A percentile compares a stretch with the other conserved stretches of the same genome.
phyloP scores from a whole-genome alignment of 2,329 filamentous ascomycete genomes.

The Botrytis galanthina region DNA sequence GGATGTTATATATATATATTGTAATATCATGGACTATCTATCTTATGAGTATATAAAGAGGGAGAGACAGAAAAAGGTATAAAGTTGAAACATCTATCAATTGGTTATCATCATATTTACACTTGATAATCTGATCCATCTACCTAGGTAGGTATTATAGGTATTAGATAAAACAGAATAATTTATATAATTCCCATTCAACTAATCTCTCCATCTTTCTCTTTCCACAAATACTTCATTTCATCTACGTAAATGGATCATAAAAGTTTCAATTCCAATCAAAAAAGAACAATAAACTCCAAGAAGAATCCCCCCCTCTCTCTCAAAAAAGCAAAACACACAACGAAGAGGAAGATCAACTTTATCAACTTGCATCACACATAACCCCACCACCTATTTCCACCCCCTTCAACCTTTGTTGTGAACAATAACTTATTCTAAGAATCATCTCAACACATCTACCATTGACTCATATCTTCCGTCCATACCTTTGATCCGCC shows the following conservation, averaged over 20 bases:
- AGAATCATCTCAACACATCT: conserved; percentile 29
- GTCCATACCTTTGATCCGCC: conserved; percentile 25
- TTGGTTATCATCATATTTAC: background rate
- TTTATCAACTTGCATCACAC: conserved; percentile 10
- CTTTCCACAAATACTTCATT: background rate
- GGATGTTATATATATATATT: too few relatives aligned
- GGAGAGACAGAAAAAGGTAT: background rate
- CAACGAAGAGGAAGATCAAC: conserved; percentile 2
- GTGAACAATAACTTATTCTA: conserved; percentile 29
- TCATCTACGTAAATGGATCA: too few relatives aligned
- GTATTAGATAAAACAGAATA: background rate
- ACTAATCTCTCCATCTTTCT: background rate
- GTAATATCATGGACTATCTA: too few relatives aligned
- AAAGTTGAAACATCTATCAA: background rate
- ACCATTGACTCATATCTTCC: conserved; percentile 28
- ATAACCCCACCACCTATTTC: conserved; percentile 8
- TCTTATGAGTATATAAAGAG: background rate
- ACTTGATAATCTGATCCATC: background rate
- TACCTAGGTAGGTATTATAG: background rate
- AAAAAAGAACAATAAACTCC: background rate
- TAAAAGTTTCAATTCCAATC: background rate
- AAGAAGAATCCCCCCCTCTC: too few relatives aligned
- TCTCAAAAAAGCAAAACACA: background rate
- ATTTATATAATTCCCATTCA: background rate
- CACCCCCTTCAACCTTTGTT: conserved; percentile 32